Conservation (phyloP, 495 filamentous ascomycete species). For the Pyronema omphalodes region DNA sequence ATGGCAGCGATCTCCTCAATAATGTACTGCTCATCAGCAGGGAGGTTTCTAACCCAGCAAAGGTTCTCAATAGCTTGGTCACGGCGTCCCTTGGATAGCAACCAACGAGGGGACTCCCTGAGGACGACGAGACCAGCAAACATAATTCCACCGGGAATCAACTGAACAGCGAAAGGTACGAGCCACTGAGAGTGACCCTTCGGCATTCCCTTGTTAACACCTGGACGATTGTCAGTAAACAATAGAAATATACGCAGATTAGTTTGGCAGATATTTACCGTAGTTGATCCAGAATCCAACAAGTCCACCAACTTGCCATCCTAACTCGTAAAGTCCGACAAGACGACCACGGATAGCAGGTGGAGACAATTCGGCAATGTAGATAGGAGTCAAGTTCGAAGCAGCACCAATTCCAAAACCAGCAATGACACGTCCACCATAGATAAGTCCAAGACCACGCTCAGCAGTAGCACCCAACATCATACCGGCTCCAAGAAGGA, state of each 20-base stretch:
- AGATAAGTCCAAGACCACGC: constrained; percentile 42
- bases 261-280: constrained; percentile 7
- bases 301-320: constrained; percentile 54
- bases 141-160: constrained; percentile 36
- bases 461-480: constrained; percentile 41
- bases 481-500: constrained; percentile 44
- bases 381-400: constrained; percentile 38
- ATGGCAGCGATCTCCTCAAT: constrained; percentile 45
- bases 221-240: constrained; percentile 22
- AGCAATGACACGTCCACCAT: constrained; percentile 36
- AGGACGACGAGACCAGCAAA: constrained; percentile 33
- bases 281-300: constrained; percentile 58
- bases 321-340: constrained; percentile 50
- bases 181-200: constrained; percentile 34
- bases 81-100: constrained; percentile 36
- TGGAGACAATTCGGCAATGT: constrained; percentile 39
- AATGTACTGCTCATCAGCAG: constrained; percentile 42
- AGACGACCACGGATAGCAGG: constrained; percentile 37
- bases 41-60: constrained; percentile 45
- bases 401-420: constrained; percentile 35
- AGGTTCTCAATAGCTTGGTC: constrained; percentile 40
- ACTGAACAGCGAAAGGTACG: constrained; percentile 39
- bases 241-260: background rate
- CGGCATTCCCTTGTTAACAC: constrained; percentile 30
- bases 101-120: constrained; percentile 46